Percentiles rank a stretch among this genome's conserved stretches.
Conservation (phyloP, 768 basidiomycete genomes). For the Megacollybia marginata region DNA sequence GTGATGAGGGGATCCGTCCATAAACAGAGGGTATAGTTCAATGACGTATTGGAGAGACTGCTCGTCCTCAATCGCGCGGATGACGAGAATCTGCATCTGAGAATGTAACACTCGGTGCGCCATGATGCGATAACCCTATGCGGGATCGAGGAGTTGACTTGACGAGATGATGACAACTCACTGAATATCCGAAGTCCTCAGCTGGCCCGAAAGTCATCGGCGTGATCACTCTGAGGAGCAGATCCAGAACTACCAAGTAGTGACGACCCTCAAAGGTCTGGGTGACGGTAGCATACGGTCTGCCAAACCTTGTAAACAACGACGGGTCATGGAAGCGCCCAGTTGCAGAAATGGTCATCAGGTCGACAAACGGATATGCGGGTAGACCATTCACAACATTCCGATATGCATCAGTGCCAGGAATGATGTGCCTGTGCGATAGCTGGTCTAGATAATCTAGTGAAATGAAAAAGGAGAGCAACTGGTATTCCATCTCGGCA, state of each 20-base stretch:
- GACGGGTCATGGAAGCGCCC: neutral
- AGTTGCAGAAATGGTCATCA: neutral
- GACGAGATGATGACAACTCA: neutral
- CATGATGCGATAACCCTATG: slow-evolving; percentile 40
- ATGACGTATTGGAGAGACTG: slow-evolving; percentile 2
- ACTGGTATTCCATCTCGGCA: slow-evolving; percentile 35
- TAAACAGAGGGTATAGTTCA: slow-evolving; percentile 5
- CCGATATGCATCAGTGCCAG: neutral
- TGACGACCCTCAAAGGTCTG: slow-evolving; percentile 33
- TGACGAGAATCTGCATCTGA: slow-evolving; percentile 44
- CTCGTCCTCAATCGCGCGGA: slow-evolving; percentile 29
- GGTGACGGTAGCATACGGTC: slow-evolving; percentile 13
- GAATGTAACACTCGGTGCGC: slow-evolving; percentile 44
- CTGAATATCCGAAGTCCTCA: slow-evolving; percentile 7
- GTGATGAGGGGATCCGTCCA: neutral
- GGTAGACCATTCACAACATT: neutral
- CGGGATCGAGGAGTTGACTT: neutral
- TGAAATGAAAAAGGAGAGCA: slow-evolving; percentile 15
- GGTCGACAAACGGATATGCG: neutral
- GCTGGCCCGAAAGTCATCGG: slow-evolving; percentile 32
- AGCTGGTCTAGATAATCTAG: neutral
- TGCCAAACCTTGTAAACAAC: neutral
- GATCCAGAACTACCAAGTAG: slow-evolving; percentile 34
- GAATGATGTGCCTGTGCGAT: neutral
- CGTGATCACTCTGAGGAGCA: slow-evolving; percentile 25